These are phyloP conservation scores for Lentinus tigrinus DNA, from an alignment of 768 basidiomycete genomes.

Conservation along the genomic window DNA sequence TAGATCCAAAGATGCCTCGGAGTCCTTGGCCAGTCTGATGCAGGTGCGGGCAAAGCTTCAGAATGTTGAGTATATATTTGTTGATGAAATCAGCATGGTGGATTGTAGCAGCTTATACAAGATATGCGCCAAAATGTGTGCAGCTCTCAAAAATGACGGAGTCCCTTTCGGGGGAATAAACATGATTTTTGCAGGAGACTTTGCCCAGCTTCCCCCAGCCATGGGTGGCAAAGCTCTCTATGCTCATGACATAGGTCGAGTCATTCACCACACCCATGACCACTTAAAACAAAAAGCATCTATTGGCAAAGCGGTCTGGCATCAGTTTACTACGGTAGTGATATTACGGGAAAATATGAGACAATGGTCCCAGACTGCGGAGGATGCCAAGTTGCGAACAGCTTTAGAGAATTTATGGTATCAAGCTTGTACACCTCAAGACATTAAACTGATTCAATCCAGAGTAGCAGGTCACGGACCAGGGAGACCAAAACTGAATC, in stretches of 20 bases:
- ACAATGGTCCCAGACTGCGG: constrained; percentile 13
- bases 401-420: constrained; percentile 39
- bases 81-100: constrained; percentile 45
- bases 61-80: constrained; percentile 38
- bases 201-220: constrained; percentile 41
- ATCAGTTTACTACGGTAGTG: constrained; percentile 17
- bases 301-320: constrained; percentile 20
- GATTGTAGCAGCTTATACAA: constrained; percentile 27
- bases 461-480: constrained; percentile 17
- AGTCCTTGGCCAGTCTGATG: background rate
- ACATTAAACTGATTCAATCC: constrained; percentile 35
- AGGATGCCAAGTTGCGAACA: constrained; percentile 29
- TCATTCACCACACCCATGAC: background rate
- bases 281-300: background rate
- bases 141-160: constrained; percentile 16
- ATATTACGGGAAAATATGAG: constrained; percentile 14
- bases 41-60: background rate
- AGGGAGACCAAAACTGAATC: constrained; percentile 6
- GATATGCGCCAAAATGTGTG: constrained; percentile 25
- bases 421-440: constrained; percentile 36
- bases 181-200: constrained; percentile 46
- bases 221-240: constrained; percentile 20
- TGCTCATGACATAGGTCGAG: background rate
- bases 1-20: constrained; percentile 3
- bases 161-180: constrained; percentile 37